Base-by-base conservation (phyloP, 2,329 filamentous ascomycete genomes). In the Colletotrichum echinochloae region DNA sequence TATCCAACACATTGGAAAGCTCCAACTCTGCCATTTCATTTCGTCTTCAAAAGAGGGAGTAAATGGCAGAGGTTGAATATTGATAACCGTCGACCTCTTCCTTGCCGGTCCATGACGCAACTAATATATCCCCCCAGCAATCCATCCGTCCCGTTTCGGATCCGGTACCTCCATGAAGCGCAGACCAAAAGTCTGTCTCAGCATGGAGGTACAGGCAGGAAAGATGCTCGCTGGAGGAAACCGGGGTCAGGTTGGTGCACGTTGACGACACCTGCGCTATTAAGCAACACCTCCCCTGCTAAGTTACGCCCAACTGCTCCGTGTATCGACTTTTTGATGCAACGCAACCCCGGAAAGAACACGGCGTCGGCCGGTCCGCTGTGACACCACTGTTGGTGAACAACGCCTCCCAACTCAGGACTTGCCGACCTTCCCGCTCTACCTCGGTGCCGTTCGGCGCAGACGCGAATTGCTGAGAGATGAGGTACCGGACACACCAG, bases 201-300 rank as follows among this genome's bases (percentile, higher is more conserved):
- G 67, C 64, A 44, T 51, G 51, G 64, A 70, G 57, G 62, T 62
- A 11, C n/a, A n/a, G n/a, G 11, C 11, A 35, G 60, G 65, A 60
- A 46, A 28, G 52, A 37, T 35, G 44, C 44, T 59, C 41, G 46
- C 30, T 44, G 37, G 28, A 46, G 51, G 56, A 33, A 59, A 68
- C 39, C 51, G 20, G 37, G 52, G 46, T 41, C 52, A 35, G 35
- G 44, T 41, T 70, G 64, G 68, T 67, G 57, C 52, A 63, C 56
- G 23, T 63, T 54, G 64, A 59, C 65, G 33, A 62, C 60, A 52
- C 23, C 26, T 59, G 60, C 39, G 55, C 49, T 56, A 44, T 65
- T 49, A 65, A 66, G 49, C 54, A 64, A 39, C 60, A 60, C 48
- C 44, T 71, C 69, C 69, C 65, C 65, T 71, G 69, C 39, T 61